Evolutionary conservation across 176 grass and related monocot genomes (phyloP).

Genomic region (Oryza officinalis): DNA sequence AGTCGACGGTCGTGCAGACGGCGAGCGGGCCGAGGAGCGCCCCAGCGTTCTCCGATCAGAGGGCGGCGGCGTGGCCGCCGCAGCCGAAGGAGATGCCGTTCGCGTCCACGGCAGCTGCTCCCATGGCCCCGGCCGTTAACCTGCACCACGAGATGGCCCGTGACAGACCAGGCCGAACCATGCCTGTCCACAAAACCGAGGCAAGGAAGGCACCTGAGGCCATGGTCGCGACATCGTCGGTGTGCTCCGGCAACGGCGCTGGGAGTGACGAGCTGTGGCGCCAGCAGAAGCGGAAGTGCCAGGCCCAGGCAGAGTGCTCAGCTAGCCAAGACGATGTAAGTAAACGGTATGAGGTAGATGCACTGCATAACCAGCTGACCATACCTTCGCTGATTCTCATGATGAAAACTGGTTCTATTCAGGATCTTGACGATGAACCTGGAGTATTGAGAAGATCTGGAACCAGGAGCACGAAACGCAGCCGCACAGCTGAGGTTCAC

Average conservation of each 20-base stretch:
- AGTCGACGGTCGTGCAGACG: slow-evolving; percentile 37
- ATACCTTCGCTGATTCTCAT: neutral
- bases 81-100: slow-evolving; percentile 33
- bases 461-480: slow-evolving; percentile 58
- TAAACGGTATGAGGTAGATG: neutral
- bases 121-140: neutral
- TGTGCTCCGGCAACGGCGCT: slow-evolving; percentile 54
- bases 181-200: slow-evolving; percentile 24
- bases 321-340: slow-evolving; percentile 64
- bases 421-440: slow-evolving; percentile 65
- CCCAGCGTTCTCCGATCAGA: slow-evolving; percentile 21
- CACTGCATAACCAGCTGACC: neutral
- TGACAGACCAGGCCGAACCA: slow-evolving; percentile 1
- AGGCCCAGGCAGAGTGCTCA: slow-evolving; percentile 47
- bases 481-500: slow-evolving; percentile 77
- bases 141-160: slow-evolving; percentile 29
- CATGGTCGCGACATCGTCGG: slow-evolving; percentile 23
- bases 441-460: slow-evolving; percentile 37
- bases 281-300: slow-evolving; percentile 54
- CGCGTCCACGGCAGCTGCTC: slow-evolving; percentile 28
- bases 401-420: slow-evolving; percentile 4
- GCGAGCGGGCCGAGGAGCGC: slow-evolving; percentile 3
- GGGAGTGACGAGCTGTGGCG: slow-evolving; percentile 41
- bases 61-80: slow-evolving; percentile 15
- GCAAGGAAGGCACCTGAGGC: slow-evolving; percentile 32